Percentiles rank a stretch among this genome's conserved stretches.
Evolutionary conservation across 83 land plant genomes (phyloP).

Genomic region (Picea engelmannii): DNA sequence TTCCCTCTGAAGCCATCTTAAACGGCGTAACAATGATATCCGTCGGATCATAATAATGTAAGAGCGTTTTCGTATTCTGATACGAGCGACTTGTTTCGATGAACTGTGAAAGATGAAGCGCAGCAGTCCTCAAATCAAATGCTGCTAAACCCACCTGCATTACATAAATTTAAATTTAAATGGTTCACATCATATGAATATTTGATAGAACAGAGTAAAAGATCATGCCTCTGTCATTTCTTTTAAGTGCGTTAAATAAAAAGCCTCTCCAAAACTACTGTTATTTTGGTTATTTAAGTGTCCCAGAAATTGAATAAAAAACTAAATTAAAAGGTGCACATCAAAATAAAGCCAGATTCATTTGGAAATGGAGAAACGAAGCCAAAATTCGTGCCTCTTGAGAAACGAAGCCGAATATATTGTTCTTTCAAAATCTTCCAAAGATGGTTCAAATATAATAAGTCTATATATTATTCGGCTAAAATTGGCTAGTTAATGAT

Average conservation of each 20-base stretch:
- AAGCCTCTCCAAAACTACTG: no score
- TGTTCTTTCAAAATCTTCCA: neutral
- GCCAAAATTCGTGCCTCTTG: neutral
- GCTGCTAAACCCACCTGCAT: slow-evolving; percentile 97
- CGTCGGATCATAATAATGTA: slow-evolving; percentile 86
- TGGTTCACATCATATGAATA: neutral
- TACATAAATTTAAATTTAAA: neutral
- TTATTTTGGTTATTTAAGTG: neutral
- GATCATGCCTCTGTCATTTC: no score
- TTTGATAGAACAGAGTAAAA: no score
- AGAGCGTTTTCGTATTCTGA: slow-evolving; percentile 88
- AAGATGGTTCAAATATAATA: no score
- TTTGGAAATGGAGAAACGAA: neutral
- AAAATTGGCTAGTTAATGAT: no score
- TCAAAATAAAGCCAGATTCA: neutral
- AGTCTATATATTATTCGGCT: no score
- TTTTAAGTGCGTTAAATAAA: neutral
- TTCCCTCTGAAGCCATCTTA: slow-evolving; percentile 72
- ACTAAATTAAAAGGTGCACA: no score
- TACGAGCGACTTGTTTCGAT: slow-evolving; percentile 98
- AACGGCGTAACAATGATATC: slow-evolving; percentile 81
- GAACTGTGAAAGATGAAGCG: slow-evolving; percentile 92
- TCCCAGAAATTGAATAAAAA: neutral
- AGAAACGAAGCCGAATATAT: neutral
- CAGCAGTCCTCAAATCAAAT: slow-evolving; percentile 90